Base-by-base conservation (phyloP, 306 rosid genomes). In the Trichosanthes truncata region DNA sequence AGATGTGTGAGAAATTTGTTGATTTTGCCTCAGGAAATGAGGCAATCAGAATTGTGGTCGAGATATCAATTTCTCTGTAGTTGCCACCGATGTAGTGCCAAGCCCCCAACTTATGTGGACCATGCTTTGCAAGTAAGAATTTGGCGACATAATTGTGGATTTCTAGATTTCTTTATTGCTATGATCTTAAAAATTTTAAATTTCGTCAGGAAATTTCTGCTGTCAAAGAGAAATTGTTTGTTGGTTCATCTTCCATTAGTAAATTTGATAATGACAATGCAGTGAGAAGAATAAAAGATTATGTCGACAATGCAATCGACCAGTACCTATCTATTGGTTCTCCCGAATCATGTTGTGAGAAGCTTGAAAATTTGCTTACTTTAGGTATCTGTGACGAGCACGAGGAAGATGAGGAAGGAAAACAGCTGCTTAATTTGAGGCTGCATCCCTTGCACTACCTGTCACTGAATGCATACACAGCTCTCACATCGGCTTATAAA, bases 1-100 rank as follows among this genome's bases (percentile, higher is more conserved):
- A 23, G 36, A 23, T 41, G 15, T 69, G 36, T 41, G 57, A 5
- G 57, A 43, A 23, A 48, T 73, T 29, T 61, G 62, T 63, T 29
- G 56, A 9, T 78, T 63, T 60, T 49, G 12, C 33, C 43, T 69
- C 78, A 93, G 98, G 90, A 79, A 57, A 29, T 69, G 83, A 89
- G 97, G 81, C 93, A 85, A 62, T 86, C 80, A 12, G 97, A 93
- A 78, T 77, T 93, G 65, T 87, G 95, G 91, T 86, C 95, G 57
- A 93, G 88, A 86, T 91, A 93, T 84, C 66, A 79, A 21, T 93
- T 93, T 72, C 18, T 81, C 79, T 93, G 98, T 79, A 61, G 82
- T 76, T 93, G 98, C 73, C 65, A 55, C 57, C 82, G 95, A 61
- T 91, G 98, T 83, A 67, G 82, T 65, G 81, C 48, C 45, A 80